Percentiles rank a stretch among this genome's conserved stretches.
Conservation (phyloP, 2,329 filamentous ascomycete genomes). For the Pseudopithomyces chartarum region DNA sequence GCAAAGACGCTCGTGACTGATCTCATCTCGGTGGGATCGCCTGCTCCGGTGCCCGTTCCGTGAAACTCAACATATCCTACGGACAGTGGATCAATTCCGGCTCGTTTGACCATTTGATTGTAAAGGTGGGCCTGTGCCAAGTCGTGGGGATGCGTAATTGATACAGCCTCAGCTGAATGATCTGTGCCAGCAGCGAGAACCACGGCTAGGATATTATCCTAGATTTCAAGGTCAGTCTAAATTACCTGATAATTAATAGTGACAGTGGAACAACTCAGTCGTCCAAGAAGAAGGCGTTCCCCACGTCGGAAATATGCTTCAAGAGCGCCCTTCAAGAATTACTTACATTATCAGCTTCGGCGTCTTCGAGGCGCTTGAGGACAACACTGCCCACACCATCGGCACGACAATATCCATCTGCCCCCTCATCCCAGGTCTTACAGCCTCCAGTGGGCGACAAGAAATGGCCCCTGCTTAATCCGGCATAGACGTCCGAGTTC, state of each 20-base stretch:
- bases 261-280: no score
- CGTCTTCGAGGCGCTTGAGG: constrained; percentile 33
- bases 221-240: neutral
- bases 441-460: constrained; percentile 30
- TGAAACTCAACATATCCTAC: constrained; percentile 39
- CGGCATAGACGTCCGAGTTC: constrained; percentile 35
- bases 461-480: constrained; percentile 25
- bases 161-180: constrained; percentile 40
- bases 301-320: no score
- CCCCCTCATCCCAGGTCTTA: constrained; percentile 33
- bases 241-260: no score
- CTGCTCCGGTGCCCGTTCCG: constrained; percentile 39
- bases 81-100: constrained; percentile 42
- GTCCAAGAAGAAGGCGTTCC: no score
- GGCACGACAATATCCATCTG: constrained; percentile 33
- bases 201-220: constrained; percentile 27
- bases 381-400: constrained; percentile 34
- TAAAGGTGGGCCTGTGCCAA: constrained; percentile 24
- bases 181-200: constrained; percentile 38
- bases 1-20: constrained; percentile 21
- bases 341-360: constrained; percentile 17
- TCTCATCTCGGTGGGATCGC: constrained; percentile 29
- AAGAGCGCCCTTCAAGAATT: no score
- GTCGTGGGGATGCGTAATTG: constrained; percentile 36
- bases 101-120: constrained; percentile 28